Conservation (phyloP, 345 rosid species). For the Lumnitzera littorea region DNA sequence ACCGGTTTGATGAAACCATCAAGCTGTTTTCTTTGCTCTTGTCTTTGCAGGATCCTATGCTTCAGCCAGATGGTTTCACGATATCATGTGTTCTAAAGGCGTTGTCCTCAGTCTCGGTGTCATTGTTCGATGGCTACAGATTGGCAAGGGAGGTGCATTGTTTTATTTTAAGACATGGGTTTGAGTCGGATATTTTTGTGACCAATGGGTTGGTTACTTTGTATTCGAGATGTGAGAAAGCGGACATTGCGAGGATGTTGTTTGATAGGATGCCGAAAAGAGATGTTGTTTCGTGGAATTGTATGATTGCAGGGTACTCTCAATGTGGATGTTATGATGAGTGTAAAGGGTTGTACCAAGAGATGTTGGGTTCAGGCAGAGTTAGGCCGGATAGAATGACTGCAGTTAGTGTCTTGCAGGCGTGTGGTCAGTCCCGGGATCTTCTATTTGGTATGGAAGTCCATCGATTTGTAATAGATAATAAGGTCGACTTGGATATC, state of each 20-base stretch:
- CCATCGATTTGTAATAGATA: constrained; percentile 38
- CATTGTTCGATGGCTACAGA: constrained; percentile 19
- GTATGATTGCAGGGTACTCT: constrained; percentile 78
- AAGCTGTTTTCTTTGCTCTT: constrained; percentile 42
- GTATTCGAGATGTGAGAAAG: constrained; percentile 45
- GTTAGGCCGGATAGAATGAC: constrained; percentile 61
- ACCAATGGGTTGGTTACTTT: constrained; percentile 58
- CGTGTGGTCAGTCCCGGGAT: constrained; percentile 65
- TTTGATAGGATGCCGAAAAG: constrained; percentile 54
- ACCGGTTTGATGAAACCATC: constrained; percentile 38
- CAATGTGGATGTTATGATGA: constrained; percentile 58
- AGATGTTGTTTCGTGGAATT: constrained; percentile 82
- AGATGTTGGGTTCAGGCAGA: constrained; percentile 37
- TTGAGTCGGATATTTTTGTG: constrained; percentile 46
- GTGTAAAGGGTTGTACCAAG: constrained; percentile 52
- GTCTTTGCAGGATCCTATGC: constrained; percentile 7
- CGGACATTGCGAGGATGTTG: constrained; percentile 39
- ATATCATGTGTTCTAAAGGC: constrained; percentile 59
- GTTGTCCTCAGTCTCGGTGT: constrained; percentile 22
- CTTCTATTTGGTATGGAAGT: constrained; percentile 68
- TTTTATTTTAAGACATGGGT: constrained; percentile 40
- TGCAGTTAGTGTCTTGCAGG: constrained; percentile 57
- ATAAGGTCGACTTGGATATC: constrained; percentile 42
- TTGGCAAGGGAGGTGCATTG: constrained; percentile 58
- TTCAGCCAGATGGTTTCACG: constrained; percentile 46